A percentile compares a stretch with the other conserved stretches of the same genome.
Conservation (phyloP, 306 rosid species). For the Pyrus communis region DNA sequence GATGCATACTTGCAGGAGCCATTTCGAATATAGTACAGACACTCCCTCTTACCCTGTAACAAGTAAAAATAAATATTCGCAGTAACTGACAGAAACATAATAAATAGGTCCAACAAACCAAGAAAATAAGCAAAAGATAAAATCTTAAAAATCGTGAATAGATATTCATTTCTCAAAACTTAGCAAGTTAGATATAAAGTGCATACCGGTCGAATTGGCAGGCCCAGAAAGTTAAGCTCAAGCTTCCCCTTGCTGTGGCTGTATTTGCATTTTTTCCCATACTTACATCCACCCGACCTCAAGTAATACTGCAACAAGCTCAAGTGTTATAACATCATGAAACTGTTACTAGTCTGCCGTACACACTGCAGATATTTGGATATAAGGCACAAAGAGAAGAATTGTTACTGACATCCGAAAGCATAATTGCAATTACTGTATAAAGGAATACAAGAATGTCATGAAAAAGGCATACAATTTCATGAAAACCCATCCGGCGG, state of each 20-base stretch:
- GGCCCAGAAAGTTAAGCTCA: conserved; percentile 77
- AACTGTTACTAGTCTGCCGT: conserved; percentile 14
- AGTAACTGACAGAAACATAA: background rate
- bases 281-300: conserved; percentile 86
- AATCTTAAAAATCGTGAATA: background rate
- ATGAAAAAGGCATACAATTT: background rate
- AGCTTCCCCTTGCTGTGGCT: conserved; percentile 52
- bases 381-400: conserved; percentile 1
- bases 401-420: conserved; percentile 1
- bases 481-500: background rate
- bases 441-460: background rate
- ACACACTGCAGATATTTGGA: background rate
- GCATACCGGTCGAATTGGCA: conserved; percentile 84
- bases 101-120: background rate
- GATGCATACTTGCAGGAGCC: conserved; percentile 93
- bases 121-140: background rate
- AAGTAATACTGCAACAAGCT: conserved; percentile 64
- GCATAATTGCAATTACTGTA: background rate
- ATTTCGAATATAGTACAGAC: conserved; percentile 88
- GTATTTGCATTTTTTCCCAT: conserved; percentile 73
- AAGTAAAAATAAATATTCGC: conserved; percentile 6
- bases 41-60: conserved; percentile 78
- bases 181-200: background rate
- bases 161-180: background rate
- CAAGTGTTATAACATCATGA: conserved; percentile 11